Percentiles rank a stretch among this genome's conserved stretches.
phyloP scores from a whole-genome alignment of 345 rosid genomes.

The Lepidium aucheri region DNA sequence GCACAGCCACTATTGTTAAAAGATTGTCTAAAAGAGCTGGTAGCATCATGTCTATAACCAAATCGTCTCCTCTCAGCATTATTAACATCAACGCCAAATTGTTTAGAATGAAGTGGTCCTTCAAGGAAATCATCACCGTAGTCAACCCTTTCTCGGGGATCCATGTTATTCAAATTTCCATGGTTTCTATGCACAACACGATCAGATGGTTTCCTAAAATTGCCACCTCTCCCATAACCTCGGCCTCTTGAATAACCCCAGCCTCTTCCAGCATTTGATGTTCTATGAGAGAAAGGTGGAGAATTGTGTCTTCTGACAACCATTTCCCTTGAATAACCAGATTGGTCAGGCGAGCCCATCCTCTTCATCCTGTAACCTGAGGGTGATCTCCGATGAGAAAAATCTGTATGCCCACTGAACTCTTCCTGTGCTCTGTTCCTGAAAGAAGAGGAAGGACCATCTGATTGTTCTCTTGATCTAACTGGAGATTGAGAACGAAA shows the following conservation, averaged over 20 bases:
- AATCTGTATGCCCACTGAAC: constrained; percentile 50
- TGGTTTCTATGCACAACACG: constrained; percentile 45
- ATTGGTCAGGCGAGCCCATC: constrained; percentile 55
- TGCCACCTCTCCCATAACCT: constrained; percentile 47
- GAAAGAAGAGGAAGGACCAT: constrained; percentile 61
- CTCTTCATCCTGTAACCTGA: constrained; percentile 56
- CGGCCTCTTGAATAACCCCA: constrained; percentile 40
- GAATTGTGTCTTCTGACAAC: constrained; percentile 58
- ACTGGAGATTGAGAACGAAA: constrained; percentile 63
- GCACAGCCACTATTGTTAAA: constrained; percentile 39
- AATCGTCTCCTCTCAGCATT: constrained; percentile 56
- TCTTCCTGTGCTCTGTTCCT: constrained; percentile 71
- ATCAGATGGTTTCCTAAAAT: constrained; percentile 57
- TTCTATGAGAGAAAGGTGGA: constrained; percentile 50
- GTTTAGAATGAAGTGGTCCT: constrained; percentile 47
- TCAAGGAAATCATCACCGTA: constrained; percentile 45
- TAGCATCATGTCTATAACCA: constrained; percentile 54
- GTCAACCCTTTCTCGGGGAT: constrained; percentile 56
- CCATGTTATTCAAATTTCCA: constrained; percentile 44
- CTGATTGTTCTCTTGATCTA: constrained; percentile 52
- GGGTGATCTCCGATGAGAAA: constrained; percentile 54
- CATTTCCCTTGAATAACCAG: constrained; percentile 54
- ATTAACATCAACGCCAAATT: constrained; percentile 52
- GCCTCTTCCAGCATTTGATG: constrained; percentile 50
- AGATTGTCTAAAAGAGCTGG: constrained; percentile 56